These are phyloP conservation scores for Cordyceps cicadae DNA, from an alignment of 2,329 filamentous ascomycete genomes.

Conservation along the genomic window DNA sequence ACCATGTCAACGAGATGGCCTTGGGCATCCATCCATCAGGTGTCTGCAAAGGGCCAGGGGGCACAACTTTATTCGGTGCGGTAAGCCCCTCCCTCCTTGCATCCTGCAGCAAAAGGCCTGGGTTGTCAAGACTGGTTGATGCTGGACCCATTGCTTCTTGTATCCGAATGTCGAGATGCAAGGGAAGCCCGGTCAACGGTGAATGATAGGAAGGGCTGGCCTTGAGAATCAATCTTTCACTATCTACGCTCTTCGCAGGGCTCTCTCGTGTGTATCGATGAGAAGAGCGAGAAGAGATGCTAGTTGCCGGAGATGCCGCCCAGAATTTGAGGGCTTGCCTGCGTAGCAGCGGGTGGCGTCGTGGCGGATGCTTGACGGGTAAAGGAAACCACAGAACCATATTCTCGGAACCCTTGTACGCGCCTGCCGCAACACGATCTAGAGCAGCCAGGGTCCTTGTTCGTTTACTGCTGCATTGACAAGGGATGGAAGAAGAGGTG, in stretches of 20 bases:
- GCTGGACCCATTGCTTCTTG: not conserved
- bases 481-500: not conserved
- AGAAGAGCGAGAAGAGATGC: not conserved
- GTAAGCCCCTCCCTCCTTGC: not conserved
- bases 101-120: not conserved
- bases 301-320: not conserved
- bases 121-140: not conserved
- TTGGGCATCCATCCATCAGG: not conserved
- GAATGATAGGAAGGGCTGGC: not conserved
- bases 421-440: not conserved
- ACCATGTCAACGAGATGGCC: not conserved
- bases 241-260: not conserved
- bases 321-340: not conserved
- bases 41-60: not conserved
- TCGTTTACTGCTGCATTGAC: not conserved
- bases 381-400: not conserved
- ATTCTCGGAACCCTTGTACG: not conserved
- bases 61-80: not conserved
- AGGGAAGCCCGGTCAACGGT: not conserved
- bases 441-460: not conserved
- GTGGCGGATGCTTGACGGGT: not conserved
- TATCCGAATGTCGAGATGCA: not conserved
- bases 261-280: not conserved
- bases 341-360: not conserved
- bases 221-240: not conserved